phyloP scores from a whole-genome alignment of 495 filamentous ascomycete genomes.

The Hypomontagnella monticulosa region DNA sequence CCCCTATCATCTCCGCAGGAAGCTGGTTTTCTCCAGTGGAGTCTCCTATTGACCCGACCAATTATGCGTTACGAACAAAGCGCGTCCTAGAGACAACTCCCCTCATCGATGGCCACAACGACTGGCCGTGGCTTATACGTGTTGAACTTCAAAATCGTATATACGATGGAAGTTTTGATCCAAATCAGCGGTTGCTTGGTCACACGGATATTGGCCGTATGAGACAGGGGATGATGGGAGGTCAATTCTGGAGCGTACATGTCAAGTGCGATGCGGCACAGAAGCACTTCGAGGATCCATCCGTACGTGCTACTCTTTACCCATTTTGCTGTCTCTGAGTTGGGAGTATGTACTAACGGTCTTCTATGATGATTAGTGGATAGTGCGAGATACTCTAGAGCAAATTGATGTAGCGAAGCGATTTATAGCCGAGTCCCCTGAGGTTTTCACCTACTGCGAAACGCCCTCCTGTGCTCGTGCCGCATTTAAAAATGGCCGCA shows the following conservation, averaged over 20 bases:
- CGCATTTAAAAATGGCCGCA: constrained; percentile 38
- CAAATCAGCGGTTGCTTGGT: constrained; percentile 39
- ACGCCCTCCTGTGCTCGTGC: constrained; percentile 31
- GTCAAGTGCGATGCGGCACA: constrained; percentile 28
- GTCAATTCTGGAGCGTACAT: constrained; percentile 52
- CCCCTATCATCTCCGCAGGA: constrained; percentile 26
- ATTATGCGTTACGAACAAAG: constrained; percentile 27
- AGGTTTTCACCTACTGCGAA: constrained; percentile 37
- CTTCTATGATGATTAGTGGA: constrained; percentile 17
- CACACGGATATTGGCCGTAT: constrained; percentile 39
- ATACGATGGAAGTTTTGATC: constrained; percentile 38
- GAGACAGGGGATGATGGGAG: constrained; percentile 37
- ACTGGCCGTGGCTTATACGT: constrained; percentile 43
- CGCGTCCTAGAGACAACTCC: constrained; percentile 29
- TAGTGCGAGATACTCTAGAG: constrained; percentile 47
- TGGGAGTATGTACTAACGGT: neutral
- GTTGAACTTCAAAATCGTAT: constrained; percentile 44
- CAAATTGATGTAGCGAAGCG: constrained; percentile 48
- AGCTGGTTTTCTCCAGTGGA: constrained; percentile 12
- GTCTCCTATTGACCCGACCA: constrained; percentile 24
- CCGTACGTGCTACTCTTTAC: constrained; percentile 14
- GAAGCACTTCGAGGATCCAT: constrained; percentile 37
- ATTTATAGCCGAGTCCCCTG: constrained; percentile 36
- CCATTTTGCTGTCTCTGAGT: neutral
- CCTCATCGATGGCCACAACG: constrained; percentile 47